Evolutionary conservation across 768 basidiomycete genomes (phyloP).

Genomic region (Termitomyces sp.): DNA sequence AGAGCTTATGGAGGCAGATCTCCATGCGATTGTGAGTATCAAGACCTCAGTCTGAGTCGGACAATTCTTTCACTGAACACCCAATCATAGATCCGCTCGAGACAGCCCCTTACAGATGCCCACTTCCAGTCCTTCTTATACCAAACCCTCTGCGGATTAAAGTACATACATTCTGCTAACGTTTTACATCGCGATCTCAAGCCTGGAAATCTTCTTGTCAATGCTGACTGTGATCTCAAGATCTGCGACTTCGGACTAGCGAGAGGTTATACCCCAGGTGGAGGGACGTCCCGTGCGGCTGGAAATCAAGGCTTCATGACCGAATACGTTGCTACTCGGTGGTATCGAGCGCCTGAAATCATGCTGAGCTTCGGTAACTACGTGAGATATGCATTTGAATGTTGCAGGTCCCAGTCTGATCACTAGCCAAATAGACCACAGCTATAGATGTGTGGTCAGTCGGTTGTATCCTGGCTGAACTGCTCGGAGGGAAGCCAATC

Average conservation of each 20-base stretch:
- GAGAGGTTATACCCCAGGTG: conserved; percentile 85
- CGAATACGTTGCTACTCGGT: conserved; percentile 97
- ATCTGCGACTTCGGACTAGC: conserved; percentile 99
- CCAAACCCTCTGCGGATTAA: conserved; percentile 96
- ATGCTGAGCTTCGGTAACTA: conserved; percentile 98
- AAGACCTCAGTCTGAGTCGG: neutral
- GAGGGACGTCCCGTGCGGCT: conserved; percentile 66
- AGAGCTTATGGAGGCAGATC: conserved; percentile 99
- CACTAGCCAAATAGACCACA: conserved; percentile 54
- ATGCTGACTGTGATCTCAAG: conserved; percentile 97
- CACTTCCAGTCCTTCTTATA: conserved; percentile 97
- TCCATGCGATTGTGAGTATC: conserved; percentile 87
- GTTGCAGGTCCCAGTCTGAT: conserved; percentile 8
- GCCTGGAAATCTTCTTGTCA: conserved; percentile 92
- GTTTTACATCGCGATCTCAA: conserved; percentile 97
- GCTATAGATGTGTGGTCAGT: conserved; percentile 96
- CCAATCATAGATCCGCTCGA: conserved; percentile 65
- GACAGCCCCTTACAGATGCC: conserved; percentile 84
- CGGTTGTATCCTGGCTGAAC: conserved; percentile 92
- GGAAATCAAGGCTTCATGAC: conserved; percentile 97
- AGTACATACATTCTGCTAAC: conserved; percentile 97
- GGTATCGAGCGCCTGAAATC: conserved; percentile 99
- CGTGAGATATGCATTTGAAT: conserved; percentile 40
- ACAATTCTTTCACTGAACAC: neutral
- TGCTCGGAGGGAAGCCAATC: conserved; percentile 90